A percentile compares a stretch with the other conserved stretches of the same genome.
These are phyloP conservation scores for Podospora bellae-mahoneyi DNA, from an alignment of 495 filamentous ascomycete species.

Conservation along the genomic window DNA sequence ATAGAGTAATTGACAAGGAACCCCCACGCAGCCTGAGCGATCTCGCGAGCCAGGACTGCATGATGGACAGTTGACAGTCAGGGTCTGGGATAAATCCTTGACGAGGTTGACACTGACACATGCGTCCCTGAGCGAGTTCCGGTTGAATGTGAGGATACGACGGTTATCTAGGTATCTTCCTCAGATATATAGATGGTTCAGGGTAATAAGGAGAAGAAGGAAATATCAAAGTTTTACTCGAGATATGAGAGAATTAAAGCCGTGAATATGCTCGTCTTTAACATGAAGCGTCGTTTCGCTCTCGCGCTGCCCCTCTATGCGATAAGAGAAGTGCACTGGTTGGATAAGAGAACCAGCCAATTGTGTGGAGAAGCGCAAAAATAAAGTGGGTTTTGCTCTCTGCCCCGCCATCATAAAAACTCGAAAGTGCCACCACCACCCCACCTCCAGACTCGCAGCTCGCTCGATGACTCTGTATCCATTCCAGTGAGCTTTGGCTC, in stretches of 20 bases:
- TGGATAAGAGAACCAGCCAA: not conserved
- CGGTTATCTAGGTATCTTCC: not conserved
- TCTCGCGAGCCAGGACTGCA: not conserved
- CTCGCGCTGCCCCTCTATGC: not conserved
- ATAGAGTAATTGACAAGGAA: not conserved
- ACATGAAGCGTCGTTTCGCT: not conserved
- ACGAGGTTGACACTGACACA: not conserved
- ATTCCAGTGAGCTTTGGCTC: conserved; percentile 25
- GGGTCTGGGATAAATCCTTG: not conserved
- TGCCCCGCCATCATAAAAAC: conserved; percentile 22
- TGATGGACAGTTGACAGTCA: not conserved
- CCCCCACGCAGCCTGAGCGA: not conserved
- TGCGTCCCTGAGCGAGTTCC: not conserved
- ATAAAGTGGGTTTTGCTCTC: not conserved
- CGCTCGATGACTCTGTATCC: conserved; percentile 10
- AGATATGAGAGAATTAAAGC: not conserved
- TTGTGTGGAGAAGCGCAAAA: not conserved
- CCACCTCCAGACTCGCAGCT: conserved; percentile 18
- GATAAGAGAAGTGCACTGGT: not conserved
- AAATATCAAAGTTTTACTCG: not conserved
- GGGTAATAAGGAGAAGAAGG: not conserved
- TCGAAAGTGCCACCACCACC: conserved; percentile 19
- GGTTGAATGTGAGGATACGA: not conserved
- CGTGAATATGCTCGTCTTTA: not conserved
- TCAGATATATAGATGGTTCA: no score